A percentile compares a stretch with the other conserved stretches of the same genome.
These are phyloP conservation scores for Senna tora DNA, from an alignment of 306 rosid species.

Conservation along the genomic window DNA sequence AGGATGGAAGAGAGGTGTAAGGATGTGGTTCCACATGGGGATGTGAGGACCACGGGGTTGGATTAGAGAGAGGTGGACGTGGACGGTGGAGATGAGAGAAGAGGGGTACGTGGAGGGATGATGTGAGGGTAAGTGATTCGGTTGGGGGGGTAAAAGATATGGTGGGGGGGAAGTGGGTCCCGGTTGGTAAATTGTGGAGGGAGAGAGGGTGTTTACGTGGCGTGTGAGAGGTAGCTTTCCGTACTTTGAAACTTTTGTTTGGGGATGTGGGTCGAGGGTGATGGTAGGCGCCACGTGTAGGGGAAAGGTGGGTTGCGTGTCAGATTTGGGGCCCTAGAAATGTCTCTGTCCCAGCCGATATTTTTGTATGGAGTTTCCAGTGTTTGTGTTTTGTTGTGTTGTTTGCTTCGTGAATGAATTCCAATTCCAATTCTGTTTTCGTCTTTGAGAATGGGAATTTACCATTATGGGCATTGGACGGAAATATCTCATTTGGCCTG, in stretches of 20 bases:
- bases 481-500: not conserved
- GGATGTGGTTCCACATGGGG: slow-evolving; percentile 55
- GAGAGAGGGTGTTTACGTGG: slow-evolving; percentile 56
- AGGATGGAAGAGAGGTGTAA: not conserved
- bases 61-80: slow-evolving; percentile 52
- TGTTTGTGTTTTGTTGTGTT: too few species aligned
- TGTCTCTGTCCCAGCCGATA: not conserved
- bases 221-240: slow-evolving; percentile 36
- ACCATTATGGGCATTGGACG: not conserved
- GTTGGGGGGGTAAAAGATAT: slow-evolving; percentile 40
- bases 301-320: slow-evolving; percentile 45
- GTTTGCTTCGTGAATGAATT: not conserved
- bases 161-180: slow-evolving; percentile 38
- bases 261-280: not conserved
- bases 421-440: not conserved
- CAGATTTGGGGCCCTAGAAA: slow-evolving; percentile 24
- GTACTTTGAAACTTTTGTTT: slow-evolving; percentile 19
- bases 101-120: slow-evolving; percentile 52
- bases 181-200: slow-evolving; percentile 27
- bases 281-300: slow-evolving; percentile 44
- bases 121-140: slow-evolving; percentile 37
- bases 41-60: slow-evolving; percentile 40
- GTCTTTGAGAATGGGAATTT: not conserved
- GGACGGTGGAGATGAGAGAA: slow-evolving; percentile 57
- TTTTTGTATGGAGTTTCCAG: slow-evolving; percentile 15